Conservation (phyloP, 495 filamentous ascomycete species). For the Penicillium diatomitis region DNA sequence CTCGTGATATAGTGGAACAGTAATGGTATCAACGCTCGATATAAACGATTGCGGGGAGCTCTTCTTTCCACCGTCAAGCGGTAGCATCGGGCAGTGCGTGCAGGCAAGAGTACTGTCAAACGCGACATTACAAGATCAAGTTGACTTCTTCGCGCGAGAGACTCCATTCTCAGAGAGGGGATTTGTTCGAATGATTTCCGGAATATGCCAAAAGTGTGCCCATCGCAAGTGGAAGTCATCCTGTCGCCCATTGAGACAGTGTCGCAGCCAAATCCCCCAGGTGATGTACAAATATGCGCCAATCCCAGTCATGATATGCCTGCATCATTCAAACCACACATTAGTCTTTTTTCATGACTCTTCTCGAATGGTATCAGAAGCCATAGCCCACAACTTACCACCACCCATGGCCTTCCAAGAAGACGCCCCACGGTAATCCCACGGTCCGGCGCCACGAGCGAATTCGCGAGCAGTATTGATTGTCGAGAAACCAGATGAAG, state of each 20-base stretch:
- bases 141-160: conserved; percentile 32
- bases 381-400: conserved; percentile 56
- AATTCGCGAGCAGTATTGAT: conserved; percentile 65
- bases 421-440: conserved; percentile 79
- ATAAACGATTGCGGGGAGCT: too few species aligned
- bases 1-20: too few species aligned
- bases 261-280: conserved; percentile 80
- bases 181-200: conserved; percentile 47
- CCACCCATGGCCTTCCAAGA: conserved; percentile 94
- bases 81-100: too few species aligned
- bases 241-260: conserved; percentile 68
- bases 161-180: conserved; percentile 19
- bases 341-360: neutral
- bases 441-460: conserved; percentile 60
- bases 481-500: conserved; percentile 81
- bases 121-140: neutral
- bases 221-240: conserved; percentile 68
- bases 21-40: too few species aligned
- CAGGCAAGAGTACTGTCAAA: too few species aligned
- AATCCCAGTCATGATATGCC: conserved; percentile 57
- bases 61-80: too few species aligned
- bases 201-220: conserved; percentile 57
- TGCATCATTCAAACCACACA: conserved; percentile 16
- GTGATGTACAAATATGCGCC: conserved; percentile 78
- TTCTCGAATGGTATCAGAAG: neutral